phyloP scores from a whole-genome alignment of 2,329 filamentous ascomycete genomes.

The Colletotrichum tanaceti region DNA sequence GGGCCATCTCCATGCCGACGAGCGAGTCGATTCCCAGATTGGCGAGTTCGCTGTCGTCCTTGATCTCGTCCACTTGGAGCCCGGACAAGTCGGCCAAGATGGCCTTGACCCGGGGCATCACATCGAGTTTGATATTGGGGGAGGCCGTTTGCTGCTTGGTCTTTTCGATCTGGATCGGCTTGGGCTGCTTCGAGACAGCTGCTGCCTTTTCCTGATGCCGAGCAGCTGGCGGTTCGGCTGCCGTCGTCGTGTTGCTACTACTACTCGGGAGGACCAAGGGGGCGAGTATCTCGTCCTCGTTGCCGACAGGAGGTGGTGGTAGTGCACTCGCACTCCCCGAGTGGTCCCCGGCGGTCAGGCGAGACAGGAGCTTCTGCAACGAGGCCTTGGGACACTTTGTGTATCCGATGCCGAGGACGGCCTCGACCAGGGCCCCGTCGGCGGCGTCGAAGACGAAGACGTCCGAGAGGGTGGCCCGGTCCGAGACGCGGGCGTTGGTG shows the following conservation, averaged over 20 bases:
- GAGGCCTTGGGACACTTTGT: conserved; percentile 25
- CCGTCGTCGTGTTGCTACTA: no score
- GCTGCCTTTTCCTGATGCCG: background rate
- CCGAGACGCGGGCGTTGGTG: background rate
- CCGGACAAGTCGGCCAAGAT: background rate
- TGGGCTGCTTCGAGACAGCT: background rate
- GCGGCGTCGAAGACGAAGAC: conserved; percentile 1
- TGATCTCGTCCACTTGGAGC: background rate
- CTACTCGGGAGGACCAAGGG: no score
- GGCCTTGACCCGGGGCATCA: background rate
- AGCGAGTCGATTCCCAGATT: background rate
- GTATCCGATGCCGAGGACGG: conserved; percentile 35
- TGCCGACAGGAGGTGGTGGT: no score
- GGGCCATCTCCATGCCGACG: background rate
- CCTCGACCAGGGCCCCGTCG: conserved; percentile 9
- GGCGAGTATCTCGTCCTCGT: no score
- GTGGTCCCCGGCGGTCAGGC: background rate
- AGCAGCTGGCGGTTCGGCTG: background rate
- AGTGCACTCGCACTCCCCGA: no score
- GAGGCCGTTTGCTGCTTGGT: no score
- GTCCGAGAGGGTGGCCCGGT: background rate
- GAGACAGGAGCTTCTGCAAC: conserved; percentile 28
- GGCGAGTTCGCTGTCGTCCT: background rate
- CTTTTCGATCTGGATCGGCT: background rate
- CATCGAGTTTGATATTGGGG: no score